These are phyloP conservation scores for Ricinus communis DNA, from an alignment of 345 rosid genomes.

Conservation along the genomic window DNA sequence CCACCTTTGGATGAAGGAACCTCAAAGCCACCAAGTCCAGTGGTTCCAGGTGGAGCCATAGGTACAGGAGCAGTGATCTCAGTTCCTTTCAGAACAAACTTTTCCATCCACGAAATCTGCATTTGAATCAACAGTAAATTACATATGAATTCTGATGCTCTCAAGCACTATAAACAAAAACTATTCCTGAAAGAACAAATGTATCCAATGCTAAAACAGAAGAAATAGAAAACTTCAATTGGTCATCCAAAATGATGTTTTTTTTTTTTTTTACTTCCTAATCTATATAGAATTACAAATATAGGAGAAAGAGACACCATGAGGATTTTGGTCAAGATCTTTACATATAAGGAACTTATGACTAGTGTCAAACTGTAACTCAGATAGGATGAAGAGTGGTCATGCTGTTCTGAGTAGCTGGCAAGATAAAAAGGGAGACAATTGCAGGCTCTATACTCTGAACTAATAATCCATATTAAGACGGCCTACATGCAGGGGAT, in stretches of 20 bases:
- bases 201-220: conserved; percentile 1
- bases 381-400: conserved; percentile 8
- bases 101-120: conserved; percentile 99
- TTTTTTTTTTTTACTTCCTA: background rate
- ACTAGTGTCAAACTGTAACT: conserved; percentile 6
- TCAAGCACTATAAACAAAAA: conserved; percentile 1
- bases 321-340: background rate
- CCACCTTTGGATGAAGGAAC: conserved; percentile 95
- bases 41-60: conserved; percentile 88
- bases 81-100: conserved; percentile 88
- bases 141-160: conserved; percentile 4
- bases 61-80: conserved; percentile 99
- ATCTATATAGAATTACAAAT: background rate
- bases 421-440: background rate
- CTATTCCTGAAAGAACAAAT: conserved; percentile 2
- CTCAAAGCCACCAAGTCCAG: conserved; percentile 99
- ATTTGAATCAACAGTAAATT: conserved; percentile 19
- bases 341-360: background rate
- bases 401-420: background rate
- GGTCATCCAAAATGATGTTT: background rate
- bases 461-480: background rate
- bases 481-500: background rate
- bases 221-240: background rate
- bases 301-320: background rate
- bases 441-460: background rate